Evolutionary conservation across 2,329 filamentous ascomycete species (phyloP).

Genomic region (Colletotrichum agaves): DNA sequence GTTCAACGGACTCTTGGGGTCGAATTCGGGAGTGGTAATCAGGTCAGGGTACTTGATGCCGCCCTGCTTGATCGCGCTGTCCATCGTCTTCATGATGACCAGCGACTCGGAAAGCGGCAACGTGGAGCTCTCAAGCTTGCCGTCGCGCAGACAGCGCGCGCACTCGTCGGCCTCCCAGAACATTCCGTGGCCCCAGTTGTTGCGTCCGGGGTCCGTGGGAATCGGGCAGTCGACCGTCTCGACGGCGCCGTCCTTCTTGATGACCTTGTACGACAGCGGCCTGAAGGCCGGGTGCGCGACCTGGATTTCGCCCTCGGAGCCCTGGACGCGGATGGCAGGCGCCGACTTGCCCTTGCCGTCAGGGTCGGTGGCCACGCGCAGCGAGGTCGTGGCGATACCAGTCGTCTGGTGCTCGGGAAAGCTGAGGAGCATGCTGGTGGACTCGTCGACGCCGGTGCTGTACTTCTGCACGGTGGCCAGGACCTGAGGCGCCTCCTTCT

Average conservation of each 20-base stretch:
- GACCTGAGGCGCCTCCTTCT: conserved; percentile 76
- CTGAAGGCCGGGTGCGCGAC: conserved; percentile 78
- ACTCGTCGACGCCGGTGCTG: conserved; percentile 78
- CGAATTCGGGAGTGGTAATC: conserved; percentile 68
- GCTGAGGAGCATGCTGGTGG: conserved; percentile 79
- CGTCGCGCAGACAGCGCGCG: conserved; percentile 79
- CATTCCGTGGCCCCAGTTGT: conserved; percentile 79
- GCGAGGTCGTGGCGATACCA: conserved; percentile 75
- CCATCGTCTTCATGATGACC: conserved; percentile 82
- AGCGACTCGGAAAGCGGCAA: conserved; percentile 82
- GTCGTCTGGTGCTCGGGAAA: conserved; percentile 78
- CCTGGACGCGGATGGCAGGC: conserved; percentile 82
- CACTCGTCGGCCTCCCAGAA: conserved; percentile 89
- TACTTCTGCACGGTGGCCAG: conserved; percentile 78
- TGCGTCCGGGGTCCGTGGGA: conserved; percentile 59
- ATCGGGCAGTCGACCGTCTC: conserved; percentile 65
- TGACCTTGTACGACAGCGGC: conserved; percentile 72
- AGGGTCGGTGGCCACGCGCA: conserved; percentile 71
- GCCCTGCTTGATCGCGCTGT: conserved; percentile 64
- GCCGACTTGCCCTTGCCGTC: conserved; percentile 66
- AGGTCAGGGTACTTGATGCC: conserved; percentile 64
- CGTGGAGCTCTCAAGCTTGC: conserved; percentile 77
- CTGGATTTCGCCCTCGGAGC: conserved; percentile 83
- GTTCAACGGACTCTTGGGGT: conserved; percentile 70
- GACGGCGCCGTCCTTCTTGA: conserved; percentile 62